A percentile compares a stretch with the other conserved stretches of the same genome.
Conservation (phyloP, 768 basidiomycete genomes). For the Boletus patriciae region DNA sequence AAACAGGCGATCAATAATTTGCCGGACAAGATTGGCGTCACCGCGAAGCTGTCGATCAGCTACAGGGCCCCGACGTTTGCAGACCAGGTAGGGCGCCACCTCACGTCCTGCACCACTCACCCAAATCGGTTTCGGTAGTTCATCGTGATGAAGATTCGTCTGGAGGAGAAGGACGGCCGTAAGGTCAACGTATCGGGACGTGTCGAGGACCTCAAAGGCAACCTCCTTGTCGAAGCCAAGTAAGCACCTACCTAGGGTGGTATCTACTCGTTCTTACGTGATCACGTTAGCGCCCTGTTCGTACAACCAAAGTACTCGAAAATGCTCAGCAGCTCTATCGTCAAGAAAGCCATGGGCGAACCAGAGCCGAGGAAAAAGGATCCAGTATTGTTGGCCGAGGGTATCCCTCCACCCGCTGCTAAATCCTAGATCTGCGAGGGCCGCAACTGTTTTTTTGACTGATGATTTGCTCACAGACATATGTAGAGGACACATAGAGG, state of each 20-base stretch:
- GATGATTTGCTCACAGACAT: background rate
- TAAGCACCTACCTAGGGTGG: conserved; percentile 38
- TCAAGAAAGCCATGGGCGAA: conserved; percentile 68
- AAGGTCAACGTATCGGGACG: conserved; percentile 70
- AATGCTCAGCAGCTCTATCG: conserved; percentile 58
- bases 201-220: conserved; percentile 82
- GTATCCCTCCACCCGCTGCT: conserved; percentile 26
- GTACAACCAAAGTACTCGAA: conserved; percentile 89
- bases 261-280: background rate
- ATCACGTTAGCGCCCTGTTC: conserved; percentile 61
- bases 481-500: background rate
- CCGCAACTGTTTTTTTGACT: background rate
- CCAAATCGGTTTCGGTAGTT: conserved; percentile 50
- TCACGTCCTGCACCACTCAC: background rate
- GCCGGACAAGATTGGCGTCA: conserved; percentile 89
- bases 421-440: conserved; percentile 23
- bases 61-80: conserved; percentile 89
- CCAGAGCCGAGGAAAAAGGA: conserved; percentile 33
- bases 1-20: conserved; percentile 79
- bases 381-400: conserved; percentile 31
- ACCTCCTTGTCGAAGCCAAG: conserved; percentile 78
- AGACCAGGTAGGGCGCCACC: conserved; percentile 59
- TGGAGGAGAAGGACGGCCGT: conserved; percentile 70
- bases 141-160: conserved; percentile 71
- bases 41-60: conserved; percentile 76